phyloP scores from a whole-genome alignment of 164 flowering plant genomes.

The Tetracentron sinense region DNA sequence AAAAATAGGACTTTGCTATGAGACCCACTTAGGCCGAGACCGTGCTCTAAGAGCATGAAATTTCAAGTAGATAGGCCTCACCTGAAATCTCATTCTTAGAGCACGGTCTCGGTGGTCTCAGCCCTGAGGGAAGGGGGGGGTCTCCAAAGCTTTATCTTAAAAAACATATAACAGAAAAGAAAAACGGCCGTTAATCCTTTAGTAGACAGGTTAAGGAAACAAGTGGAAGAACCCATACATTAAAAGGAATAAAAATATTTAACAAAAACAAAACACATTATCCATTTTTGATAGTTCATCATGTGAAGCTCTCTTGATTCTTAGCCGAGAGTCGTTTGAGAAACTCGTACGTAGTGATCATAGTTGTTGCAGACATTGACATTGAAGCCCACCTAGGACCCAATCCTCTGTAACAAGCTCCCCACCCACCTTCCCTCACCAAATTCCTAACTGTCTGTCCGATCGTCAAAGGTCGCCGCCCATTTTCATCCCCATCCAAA shows the following conservation, averaged over 20 bases:
- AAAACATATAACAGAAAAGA: too few relatives aligned
- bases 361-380: conserved; percentile 78
- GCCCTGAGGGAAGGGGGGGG: too few relatives aligned
- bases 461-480: conserved; percentile 33
- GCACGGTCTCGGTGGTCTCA: too few relatives aligned
- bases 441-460: conserved; percentile 51
- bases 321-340: conserved; percentile 67
- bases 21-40: too few relatives aligned
- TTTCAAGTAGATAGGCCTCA: too few relatives aligned
- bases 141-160: too few relatives aligned
- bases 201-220: neutral
- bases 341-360: conserved; percentile 87
- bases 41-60: too few relatives aligned
- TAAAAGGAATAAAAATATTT: neutral
- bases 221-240: neutral
- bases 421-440: conserved; percentile 66
- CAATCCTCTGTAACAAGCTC: conserved; percentile 77
- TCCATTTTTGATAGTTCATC: conserved; percentile 6
- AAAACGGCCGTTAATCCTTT: too few relatives aligned
- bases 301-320: conserved; percentile 36
- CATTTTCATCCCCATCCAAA: conserved; percentile 58
- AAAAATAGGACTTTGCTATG: too few relatives aligned
- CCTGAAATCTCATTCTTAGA: too few relatives aligned
- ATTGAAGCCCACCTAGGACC: conserved; percentile 86
- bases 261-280: neutral